Percentiles rank a stretch among this genome's conserved stretches.
These are phyloP conservation scores for Flaveria linearis DNA, from an alignment of 129 eudicot genomes.

Conservation along the genomic window DNA sequence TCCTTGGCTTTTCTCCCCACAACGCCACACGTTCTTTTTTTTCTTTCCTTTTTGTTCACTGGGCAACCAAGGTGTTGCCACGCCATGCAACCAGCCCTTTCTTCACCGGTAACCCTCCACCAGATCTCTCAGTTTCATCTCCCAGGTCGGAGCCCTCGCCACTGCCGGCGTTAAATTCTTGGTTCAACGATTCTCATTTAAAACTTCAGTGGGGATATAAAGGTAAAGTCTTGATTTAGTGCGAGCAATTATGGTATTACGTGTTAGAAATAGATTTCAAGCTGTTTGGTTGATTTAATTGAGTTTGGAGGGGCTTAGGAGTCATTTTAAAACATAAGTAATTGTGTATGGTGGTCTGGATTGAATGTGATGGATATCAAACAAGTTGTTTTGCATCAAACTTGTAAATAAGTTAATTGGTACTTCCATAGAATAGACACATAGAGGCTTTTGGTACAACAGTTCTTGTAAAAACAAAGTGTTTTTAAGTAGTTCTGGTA, in stretches of 20 bases:
- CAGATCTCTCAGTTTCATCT: background rate
- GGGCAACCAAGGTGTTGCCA: background rate
- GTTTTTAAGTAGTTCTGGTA: no score
- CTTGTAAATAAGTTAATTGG: background rate
- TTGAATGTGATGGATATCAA: background rate
- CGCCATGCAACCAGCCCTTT: background rate
- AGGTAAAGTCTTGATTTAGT: slow-evolving; percentile 1
- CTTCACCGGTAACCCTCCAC: background rate
- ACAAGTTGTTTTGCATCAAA: background rate
- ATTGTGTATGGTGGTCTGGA: background rate
- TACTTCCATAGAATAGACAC: no score
- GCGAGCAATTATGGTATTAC: background rate
- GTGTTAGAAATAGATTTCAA: background rate
- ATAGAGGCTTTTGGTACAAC: no score
- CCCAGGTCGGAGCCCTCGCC: background rate
- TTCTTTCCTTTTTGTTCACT: no score
- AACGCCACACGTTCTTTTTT: no score
- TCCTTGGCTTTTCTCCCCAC: no score
- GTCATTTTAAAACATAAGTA: no score
- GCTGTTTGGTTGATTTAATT: background rate
- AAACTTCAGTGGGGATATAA: background rate
- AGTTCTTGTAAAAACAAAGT: no score
- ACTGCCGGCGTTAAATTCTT: background rate
- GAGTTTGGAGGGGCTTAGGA: background rate
- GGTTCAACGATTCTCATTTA: background rate